Percentiles rank a stretch among this genome's conserved stretches.
phyloP scores from a whole-genome alignment of 768 basidiomycete species.

The Tricholoma matsutake region DNA sequence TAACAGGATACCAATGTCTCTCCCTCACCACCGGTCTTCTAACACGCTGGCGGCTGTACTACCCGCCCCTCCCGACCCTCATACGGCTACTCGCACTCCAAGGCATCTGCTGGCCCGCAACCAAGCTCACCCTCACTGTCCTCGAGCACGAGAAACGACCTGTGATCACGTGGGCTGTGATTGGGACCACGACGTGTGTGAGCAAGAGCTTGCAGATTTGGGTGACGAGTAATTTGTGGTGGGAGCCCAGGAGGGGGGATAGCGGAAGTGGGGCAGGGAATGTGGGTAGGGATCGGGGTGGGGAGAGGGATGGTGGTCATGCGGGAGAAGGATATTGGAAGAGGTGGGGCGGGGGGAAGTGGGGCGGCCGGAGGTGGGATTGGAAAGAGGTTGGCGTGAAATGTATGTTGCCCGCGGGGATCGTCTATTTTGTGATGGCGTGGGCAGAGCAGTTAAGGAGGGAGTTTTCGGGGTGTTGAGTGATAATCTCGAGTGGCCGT shows the following conservation, averaged over 20 bases:
- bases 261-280: conserved; percentile 15
- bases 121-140: conserved; percentile 76
- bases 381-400: conserved; percentile 69
- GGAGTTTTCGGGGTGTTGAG: conserved; percentile 36
- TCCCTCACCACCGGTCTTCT: conserved; percentile 85
- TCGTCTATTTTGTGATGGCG: conserved; percentile 77
- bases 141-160: conserved; percentile 70
- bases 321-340: conserved; percentile 32
- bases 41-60: conserved; percentile 88
- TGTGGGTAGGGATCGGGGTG: conserved; percentile 12
- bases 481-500: too few species aligned
- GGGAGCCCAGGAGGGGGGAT: conserved; percentile 33
- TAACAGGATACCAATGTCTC: conserved; percentile 90
- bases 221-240: conserved; percentile 89
- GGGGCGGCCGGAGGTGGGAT: conserved; percentile 73
- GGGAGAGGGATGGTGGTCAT: not conserved
- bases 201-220: conserved; percentile 87
- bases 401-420: conserved; percentile 71
- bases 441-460: conserved; percentile 59
- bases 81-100: conserved; percentile 91
- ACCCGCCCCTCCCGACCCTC: conserved; percentile 82
- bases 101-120: conserved; percentile 95
- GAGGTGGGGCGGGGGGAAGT: conserved; percentile 43
- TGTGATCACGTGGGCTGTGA: conserved; percentile 85
- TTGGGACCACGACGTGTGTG: conserved; percentile 85